Percentiles rank a stretch among this genome's conserved stretches.
phyloP scores from a whole-genome alignment of 2,329 filamentous ascomycete genomes.

The Amylocarpus encephaloides region DNA sequence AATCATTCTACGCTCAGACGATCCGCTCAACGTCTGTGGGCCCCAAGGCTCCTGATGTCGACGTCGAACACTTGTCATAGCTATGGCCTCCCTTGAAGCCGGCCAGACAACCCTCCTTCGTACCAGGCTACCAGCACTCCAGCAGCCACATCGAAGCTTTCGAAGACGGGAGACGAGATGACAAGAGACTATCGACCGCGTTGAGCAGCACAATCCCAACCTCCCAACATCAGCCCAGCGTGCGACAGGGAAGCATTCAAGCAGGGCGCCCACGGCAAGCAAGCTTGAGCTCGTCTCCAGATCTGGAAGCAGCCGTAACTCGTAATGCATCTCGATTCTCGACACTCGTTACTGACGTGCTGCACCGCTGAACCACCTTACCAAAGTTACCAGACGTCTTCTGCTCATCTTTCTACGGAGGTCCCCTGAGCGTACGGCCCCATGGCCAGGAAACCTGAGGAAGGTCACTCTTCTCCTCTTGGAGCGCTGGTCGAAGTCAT shows the following conservation, averaged over 20 bases:
- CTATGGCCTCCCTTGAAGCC: too few relatives aligned
- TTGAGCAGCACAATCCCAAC: neutral
- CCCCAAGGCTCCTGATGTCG: constrained; percentile 5
- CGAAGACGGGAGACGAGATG: constrained; percentile 5
- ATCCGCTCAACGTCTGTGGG: constrained; percentile 11
- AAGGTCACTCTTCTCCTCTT: too few relatives aligned
- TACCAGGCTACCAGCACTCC: neutral
- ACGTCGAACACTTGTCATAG: neutral
- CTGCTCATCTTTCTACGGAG: neutral
- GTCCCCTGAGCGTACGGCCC: too few relatives aligned
- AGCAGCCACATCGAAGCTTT: neutral
- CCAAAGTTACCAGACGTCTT: neutral
- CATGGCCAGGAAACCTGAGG: too few relatives aligned
- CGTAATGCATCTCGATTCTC: constrained; percentile 3
- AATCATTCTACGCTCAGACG: constrained; percentile 12
- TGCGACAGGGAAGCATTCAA: constrained; percentile 2
- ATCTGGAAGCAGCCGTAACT: constrained; percentile 7
- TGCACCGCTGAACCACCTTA: constrained; percentile 9
- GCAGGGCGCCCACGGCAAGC: neutral
- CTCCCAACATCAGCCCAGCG: constrained; percentile 3
- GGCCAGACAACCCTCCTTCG: neutral
- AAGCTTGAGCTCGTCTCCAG: constrained; percentile 17
- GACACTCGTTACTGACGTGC: neutral
- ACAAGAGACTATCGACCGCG: neutral
- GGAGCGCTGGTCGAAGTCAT: too few relatives aligned